Evolutionary conservation across 2,329 filamentous ascomycete species (phyloP), one percentile per base, ranked within the genome.

Genomic region (Neoarthrinium moseri): DNA sequence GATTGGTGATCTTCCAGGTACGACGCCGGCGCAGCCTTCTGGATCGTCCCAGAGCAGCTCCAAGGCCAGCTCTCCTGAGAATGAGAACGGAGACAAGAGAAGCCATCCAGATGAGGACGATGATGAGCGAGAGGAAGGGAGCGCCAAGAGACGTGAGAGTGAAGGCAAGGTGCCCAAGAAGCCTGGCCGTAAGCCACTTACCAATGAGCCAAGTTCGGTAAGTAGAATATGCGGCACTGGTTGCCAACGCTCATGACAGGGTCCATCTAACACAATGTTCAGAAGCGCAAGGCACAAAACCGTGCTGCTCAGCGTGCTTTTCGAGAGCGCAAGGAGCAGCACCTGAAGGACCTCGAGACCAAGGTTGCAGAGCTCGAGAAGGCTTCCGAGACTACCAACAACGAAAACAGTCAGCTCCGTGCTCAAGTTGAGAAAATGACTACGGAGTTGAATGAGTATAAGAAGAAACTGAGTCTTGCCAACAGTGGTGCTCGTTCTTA

Each of bases 251-350:
- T n/a, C n/a, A n/a, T n/a, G n/a, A n/a, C n/a, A n/a, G n/a, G n/a
- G n/a, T n/a, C n/a, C n/a, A n/a, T n/a, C 8, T 18, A 66, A 55
- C 48, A 37, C 26, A 33, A 29, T 8, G 26, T 52, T 37, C 59
- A 95, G 90, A 95, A 95, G 72, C 86, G 91, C 58, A 99, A 99
- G 72, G 94, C 94, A 8, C 91, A 96, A 63, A 96, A 96, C 56
- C 83, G 91, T 55, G 91, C 91, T 10, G 91, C 91, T 4, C 91
- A 96, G 68, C 83, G 91, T 48, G 91, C 91, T 6, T 96, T 96
- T 77, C 84, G 91, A 45, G 91, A 96, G 66, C 87, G 91, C 52
- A 96, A 96, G 70, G 91, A 96, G 67, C 92, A 88, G 71, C 91
- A 95, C 59, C 66, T 95, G 38, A 90, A 90, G 64, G 87, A 91